phyloP scores from a whole-genome alignment of 1,284 basidiomycete genomes.

The Ganoderma lingzhi region DNA sequence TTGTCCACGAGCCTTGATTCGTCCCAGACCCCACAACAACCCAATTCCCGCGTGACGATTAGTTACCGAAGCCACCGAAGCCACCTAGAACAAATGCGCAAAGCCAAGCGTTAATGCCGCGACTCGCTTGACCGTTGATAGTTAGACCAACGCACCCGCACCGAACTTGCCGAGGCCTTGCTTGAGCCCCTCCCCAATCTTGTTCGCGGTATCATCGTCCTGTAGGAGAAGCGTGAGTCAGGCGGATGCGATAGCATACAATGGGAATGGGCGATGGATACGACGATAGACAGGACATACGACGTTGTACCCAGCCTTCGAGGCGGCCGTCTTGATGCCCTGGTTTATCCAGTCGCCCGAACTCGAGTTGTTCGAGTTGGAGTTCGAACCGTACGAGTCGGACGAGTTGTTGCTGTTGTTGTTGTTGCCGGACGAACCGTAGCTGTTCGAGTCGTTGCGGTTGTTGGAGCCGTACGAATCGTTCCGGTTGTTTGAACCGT shows the following conservation, averaged over 20 bases:
- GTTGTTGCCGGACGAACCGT: conserved; percentile 26
- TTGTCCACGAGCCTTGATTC: neutral
- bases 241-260: neutral
- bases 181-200: conserved; percentile 46
- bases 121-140: neutral
- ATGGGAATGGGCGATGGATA: neutral
- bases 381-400: conserved; percentile 33
- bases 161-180: conserved; percentile 51
- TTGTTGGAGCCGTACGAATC: conserved; percentile 21
- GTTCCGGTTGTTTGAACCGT: conserved; percentile 24
- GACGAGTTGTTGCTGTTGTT: conserved; percentile 25
- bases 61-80: neutral
- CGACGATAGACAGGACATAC: conserved; percentile 43
- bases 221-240: conserved; percentile 12
- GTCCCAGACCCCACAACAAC: neutral
- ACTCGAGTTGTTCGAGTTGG: conserved; percentile 32
- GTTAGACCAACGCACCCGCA: conserved; percentile 15
- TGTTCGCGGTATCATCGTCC: conserved; percentile 44
- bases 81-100: neutral
- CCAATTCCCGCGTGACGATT: neutral
- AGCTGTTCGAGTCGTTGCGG: conserved; percentile 20
- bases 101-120: neutral
- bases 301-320: conserved; percentile 54
- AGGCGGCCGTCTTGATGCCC: conserved; percentile 50
- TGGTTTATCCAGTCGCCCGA: conserved; percentile 48